Evolutionary conservation across 345 rosid species (phyloP).

Genomic region (Luvunga scandens): DNA sequence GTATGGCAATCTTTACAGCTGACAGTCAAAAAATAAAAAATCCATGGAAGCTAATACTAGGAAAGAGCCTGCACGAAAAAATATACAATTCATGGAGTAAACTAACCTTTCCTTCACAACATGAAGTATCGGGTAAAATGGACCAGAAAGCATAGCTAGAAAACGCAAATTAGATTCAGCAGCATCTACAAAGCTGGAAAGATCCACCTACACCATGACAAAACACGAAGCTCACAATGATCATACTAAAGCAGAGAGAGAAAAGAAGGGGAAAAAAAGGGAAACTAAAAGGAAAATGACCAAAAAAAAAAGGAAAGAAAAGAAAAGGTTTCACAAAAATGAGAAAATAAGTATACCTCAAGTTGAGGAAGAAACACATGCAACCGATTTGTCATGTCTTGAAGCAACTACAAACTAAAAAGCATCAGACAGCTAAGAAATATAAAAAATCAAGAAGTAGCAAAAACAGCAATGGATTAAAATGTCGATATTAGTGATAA

Average conservation of each 20-base stretch:
- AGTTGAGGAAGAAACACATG: constrained; percentile 76
- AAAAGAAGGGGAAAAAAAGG: constrained; percentile 8
- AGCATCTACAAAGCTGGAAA: constrained; percentile 54
- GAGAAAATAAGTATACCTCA: constrained; percentile 48
- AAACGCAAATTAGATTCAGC: constrained; percentile 59
- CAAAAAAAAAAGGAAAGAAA: neutral
- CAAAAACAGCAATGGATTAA: neutral
- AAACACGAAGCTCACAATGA: constrained; percentile 6
- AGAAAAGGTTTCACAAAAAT: neutral
- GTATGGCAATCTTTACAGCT: neutral
- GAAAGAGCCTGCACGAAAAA: neutral
- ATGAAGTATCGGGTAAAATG: constrained; percentile 71
- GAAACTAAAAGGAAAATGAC: neutral
- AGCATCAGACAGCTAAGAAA: constrained; percentile 39
- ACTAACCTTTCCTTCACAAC: constrained; percentile 67
- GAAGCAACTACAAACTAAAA: constrained; percentile 64
- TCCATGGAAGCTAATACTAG: neutral
- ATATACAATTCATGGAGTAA: neutral
- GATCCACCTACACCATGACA: constrained; percentile 48
- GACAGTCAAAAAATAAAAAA: neutral
- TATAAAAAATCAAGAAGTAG: constrained; percentile 14
- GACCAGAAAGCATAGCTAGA: constrained; percentile 77
- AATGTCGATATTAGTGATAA: neutral
- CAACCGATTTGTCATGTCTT: constrained; percentile 71
- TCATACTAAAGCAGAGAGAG: neutral